These are phyloP conservation scores for Epichloe aotearoae DNA, from an alignment of 2,329 filamentous ascomycete species.

Conservation along the genomic window DNA sequence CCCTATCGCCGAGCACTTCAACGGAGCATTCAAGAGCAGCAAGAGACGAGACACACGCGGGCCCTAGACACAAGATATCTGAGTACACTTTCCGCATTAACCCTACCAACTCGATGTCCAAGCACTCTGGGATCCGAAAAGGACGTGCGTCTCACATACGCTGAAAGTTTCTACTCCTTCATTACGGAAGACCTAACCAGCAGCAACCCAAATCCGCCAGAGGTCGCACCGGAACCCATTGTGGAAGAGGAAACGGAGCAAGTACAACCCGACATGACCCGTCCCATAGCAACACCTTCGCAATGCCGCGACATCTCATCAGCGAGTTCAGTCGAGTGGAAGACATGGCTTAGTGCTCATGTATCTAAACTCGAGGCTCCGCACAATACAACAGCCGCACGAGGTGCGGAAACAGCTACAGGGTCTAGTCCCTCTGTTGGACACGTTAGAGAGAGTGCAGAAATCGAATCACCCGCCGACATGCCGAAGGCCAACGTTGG, in stretches of 20 bases:
- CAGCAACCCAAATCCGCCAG: neutral
- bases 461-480: conserved; percentile 27
- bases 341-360: conserved; percentile 39
- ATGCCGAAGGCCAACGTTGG: neutral
- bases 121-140: conserved; percentile 27
- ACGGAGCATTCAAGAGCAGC: conserved; percentile 28
- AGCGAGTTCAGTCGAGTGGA: conserved; percentile 40
- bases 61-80: conserved; percentile 24
- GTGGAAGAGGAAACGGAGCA: neutral
- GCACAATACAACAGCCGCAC: conserved; percentile 2
- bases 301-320: conserved; percentile 26
- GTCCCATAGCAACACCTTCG: neutral
- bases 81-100: conserved; percentile 26
- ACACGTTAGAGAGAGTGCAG: conserved; percentile 36
- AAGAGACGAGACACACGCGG: conserved; percentile 13
- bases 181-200: conserved; percentile 12
- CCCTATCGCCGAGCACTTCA: conserved; percentile 41
- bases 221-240: neutral
- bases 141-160: conserved; percentile 24
- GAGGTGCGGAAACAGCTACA: neutral
- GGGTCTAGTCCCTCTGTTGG: conserved; percentile 13
- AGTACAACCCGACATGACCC: neutral
- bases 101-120: conserved; percentile 25
- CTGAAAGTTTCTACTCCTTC: conserved; percentile 37
- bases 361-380: conserved; percentile 31